Evolutionary conservation across 139 green algal genomes (phyloP).

Genomic region (Coelastrella sp.): DNA sequence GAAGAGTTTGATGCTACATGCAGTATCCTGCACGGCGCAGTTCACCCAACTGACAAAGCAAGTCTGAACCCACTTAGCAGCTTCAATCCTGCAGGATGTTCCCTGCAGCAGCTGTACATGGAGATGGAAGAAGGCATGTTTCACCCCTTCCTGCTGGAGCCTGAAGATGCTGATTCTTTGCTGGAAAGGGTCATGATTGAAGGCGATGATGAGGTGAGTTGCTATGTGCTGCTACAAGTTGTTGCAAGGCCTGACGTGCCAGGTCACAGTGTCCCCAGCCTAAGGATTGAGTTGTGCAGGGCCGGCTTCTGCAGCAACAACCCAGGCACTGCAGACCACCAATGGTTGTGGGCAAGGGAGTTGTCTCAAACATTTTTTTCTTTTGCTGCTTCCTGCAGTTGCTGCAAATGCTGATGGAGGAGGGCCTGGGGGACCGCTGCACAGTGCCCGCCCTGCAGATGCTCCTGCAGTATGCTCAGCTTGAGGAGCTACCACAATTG

Average conservation of each 20-base stretch:
- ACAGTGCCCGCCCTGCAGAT: neutral
- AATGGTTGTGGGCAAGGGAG: too few species aligned
- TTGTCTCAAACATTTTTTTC: neutral
- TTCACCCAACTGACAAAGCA: neutral
- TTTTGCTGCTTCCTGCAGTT: neutral
- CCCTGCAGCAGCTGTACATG: slow-evolving; percentile 3
- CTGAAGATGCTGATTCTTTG: neutral
- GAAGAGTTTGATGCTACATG: neutral
- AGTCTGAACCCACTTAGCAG: neutral
- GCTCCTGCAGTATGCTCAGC: slow-evolving; percentile 19
- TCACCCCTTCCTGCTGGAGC: neutral
- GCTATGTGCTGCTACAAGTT: neutral
- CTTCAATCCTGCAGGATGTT: neutral
- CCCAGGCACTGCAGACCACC: neutral
- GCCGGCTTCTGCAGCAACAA: neutral
- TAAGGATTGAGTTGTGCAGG: too few species aligned
- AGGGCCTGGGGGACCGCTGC: neutral
- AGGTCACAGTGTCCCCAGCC: neutral
- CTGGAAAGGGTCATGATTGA: neutral
- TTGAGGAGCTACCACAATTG: neutral
- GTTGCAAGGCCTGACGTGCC: neutral
- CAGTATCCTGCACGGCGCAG: neutral
- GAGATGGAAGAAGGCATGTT: neutral
- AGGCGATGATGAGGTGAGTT: neutral
- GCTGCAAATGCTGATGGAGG: slow-evolving; percentile 36